A percentile compares a stretch with the other conserved stretches of the same genome.
Evolutionary conservation across 176 grass and related monocot species (phyloP).

Genomic region (Saccharum spontaneum): DNA sequence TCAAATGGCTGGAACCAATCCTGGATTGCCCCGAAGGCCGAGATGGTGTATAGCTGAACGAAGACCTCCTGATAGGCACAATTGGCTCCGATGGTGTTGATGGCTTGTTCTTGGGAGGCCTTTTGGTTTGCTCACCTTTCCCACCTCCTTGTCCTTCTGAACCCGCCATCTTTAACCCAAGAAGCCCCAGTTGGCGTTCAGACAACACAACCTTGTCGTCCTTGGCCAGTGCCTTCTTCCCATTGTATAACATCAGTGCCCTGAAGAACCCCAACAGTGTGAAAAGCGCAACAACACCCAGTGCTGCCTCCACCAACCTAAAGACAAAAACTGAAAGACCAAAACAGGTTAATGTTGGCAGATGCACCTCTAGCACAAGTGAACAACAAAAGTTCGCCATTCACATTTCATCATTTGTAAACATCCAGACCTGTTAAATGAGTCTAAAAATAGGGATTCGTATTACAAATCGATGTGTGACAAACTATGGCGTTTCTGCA

Average conservation of each 20-base stretch:
- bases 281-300: slow-evolving; percentile 52
- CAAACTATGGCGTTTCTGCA: slow-evolving; percentile 9
- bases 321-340: slow-evolving; percentile 54
- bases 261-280: slow-evolving; percentile 59
- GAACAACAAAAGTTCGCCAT: neutral
- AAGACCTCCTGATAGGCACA: slow-evolving; percentile 73
- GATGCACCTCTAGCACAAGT: neutral
- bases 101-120: slow-evolving; percentile 67
- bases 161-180: slow-evolving; percentile 47
- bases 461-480: slow-evolving; percentile 14
- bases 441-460: slow-evolving; percentile 15
- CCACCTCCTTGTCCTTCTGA: slow-evolving; percentile 24
- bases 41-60: slow-evolving; percentile 81
- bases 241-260: slow-evolving; percentile 58
- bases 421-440: neutral
- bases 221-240: slow-evolving; percentile 40
- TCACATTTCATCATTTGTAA: neutral
- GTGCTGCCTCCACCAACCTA: slow-evolving; percentile 53
- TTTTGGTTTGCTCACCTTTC: slow-evolving; percentile 55
- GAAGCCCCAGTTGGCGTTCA: slow-evolving; percentile 56
- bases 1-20: slow-evolving; percentile 58
- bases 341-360: slow-evolving; percentile 8
- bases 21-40: slow-evolving; percentile 34
- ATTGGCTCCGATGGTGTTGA: slow-evolving; percentile 66
- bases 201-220: slow-evolving; percentile 49